Evolutionary conservation across 1,139 yeast genomes (phyloP), one percentile per base, ranked within the genome.

Genomic region (Hansenula lynferdii): DNA sequence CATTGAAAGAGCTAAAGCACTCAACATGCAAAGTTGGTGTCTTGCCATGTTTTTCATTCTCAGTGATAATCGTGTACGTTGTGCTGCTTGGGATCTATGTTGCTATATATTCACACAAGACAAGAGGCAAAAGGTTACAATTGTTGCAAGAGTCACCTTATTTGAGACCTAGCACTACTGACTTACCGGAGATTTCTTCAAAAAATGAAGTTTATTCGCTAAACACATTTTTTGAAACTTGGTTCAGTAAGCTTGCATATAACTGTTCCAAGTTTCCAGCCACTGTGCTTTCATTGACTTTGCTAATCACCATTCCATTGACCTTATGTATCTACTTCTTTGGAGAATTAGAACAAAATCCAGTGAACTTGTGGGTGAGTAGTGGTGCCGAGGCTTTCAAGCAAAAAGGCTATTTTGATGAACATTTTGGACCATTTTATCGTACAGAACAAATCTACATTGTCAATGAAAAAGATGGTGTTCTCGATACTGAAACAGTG

Each of bases 321-420:
- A 71, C 85, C 0, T 51, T 72, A 0, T 87, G 90, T 8, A 61
- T 82, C 36, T 48, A 61, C 8, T 62, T 64, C 35, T 66, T 81
- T 42, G 66, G 69, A 8, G 62, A 77, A 31, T 66, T 90, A 24
- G 97, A 90, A 55, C 80, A 80, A 2, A 69, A 84, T 49, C 97
- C 97, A 0, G 75, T 85, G 1, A 76, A 80, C 45, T 65, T 92
- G 28, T 92, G 98, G 98, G 97, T 92, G 0, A 81, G 94, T 49
- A 81, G 94, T 1, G 56, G 65, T 18, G 85, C 94, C n/a, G 77
- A 75, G 6, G 89, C 89, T 14, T 81, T 72, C 43, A 66, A 73
- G 32, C 81, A 92, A 53, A 80, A 82, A 54, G 65, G 71, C 39
- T 80, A 70, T 50, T 92, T 80, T 56, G 96, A 92, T 56, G 69